A percentile compares a stretch with the other conserved stretches of the same genome.
Conservation (phyloP, 805 yeast genomes). For the Isabelozyma pseudorhagii region DNA sequence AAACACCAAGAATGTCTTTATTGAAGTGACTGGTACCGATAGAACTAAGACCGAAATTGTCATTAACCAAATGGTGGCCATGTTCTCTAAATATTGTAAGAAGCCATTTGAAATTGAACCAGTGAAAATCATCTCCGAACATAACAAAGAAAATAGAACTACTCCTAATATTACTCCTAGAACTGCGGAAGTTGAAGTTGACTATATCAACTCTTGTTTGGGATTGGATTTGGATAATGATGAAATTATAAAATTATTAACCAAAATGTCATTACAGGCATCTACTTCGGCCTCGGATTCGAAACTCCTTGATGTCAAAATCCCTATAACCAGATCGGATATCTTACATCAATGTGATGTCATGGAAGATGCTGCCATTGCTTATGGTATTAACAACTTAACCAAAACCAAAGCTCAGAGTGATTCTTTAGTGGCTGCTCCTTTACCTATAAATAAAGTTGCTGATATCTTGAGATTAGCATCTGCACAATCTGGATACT, state of each 20-base stretch:
- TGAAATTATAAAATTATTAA: conserved; percentile 65
- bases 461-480: conserved; percentile 89
- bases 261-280: conserved; percentile 79
- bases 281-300: conserved; percentile 44
- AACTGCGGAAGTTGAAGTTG: conserved; percentile 66
- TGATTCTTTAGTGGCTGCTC: conserved; percentile 76
- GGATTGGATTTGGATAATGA: conserved; percentile 73
- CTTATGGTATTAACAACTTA: conserved; percentile 90
- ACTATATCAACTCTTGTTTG: conserved; percentile 87
- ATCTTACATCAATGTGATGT: conserved; percentile 95
- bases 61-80: conserved; percentile 86
- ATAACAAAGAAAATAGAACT: conserved; percentile 70
- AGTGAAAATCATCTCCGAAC: conserved; percentile 77
- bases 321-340: conserved; percentile 96
- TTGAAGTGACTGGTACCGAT: conserved; percentile 95
- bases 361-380: conserved; percentile 98
- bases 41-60: conserved; percentile 92
- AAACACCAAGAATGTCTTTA: conserved; percentile 81
- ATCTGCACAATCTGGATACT: conserved; percentile 92
- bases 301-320: conserved; percentile 57
- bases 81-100: conserved; percentile 87
- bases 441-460: conserved; percentile 87
- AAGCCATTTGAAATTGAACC: conserved; percentile 88
- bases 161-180: conserved; percentile 74
- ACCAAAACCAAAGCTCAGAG: conserved; percentile 75